These are phyloP conservation scores for Physaria fendleri DNA, from an alignment of 345 rosid species.

Conservation along the genomic window DNA sequence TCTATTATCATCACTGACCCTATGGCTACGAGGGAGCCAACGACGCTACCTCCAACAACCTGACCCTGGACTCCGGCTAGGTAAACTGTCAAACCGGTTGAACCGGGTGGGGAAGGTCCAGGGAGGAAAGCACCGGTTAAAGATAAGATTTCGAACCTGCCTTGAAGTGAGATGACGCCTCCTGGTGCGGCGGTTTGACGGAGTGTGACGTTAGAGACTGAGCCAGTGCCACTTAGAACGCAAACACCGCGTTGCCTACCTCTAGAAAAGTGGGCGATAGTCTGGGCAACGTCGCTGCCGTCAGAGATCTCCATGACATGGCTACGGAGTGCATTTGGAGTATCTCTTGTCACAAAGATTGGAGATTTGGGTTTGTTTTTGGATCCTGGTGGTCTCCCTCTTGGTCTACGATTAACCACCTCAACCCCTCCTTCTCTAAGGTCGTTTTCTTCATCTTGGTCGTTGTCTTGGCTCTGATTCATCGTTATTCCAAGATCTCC, in stretches of 20 bases:
- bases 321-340: conserved; percentile 84
- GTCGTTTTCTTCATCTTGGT: conserved; percentile 56
- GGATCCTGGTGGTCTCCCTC: conserved; percentile 85
- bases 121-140: conserved; percentile 77
- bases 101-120: conserved; percentile 84
- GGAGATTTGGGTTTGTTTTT: conserved; percentile 80
- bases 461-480: conserved; percentile 36
- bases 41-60: conserved; percentile 75
- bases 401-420: conserved; percentile 55
- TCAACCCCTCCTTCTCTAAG: conserved; percentile 68
- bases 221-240: conserved; percentile 71
- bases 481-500: conserved; percentile 40
- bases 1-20: conserved; percentile 83
- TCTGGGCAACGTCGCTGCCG: conserved; percentile 70
- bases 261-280: conserved; percentile 68
- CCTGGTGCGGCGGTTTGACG: conserved; percentile 78
- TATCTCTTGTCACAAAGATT: conserved; percentile 67
- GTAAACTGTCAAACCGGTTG: conserved; percentile 75
- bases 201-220: conserved; percentile 74
- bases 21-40: conserved; percentile 59
- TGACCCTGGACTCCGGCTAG: conserved; percentile 76
- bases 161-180: conserved; percentile 63
- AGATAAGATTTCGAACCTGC: conserved; percentile 72
- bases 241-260: conserved; percentile 76
- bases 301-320: conserved; percentile 68